Evolutionary conservation across 768 basidiomycete species (phyloP).

Genomic region (Pleurotus citrinopileatus): DNA sequence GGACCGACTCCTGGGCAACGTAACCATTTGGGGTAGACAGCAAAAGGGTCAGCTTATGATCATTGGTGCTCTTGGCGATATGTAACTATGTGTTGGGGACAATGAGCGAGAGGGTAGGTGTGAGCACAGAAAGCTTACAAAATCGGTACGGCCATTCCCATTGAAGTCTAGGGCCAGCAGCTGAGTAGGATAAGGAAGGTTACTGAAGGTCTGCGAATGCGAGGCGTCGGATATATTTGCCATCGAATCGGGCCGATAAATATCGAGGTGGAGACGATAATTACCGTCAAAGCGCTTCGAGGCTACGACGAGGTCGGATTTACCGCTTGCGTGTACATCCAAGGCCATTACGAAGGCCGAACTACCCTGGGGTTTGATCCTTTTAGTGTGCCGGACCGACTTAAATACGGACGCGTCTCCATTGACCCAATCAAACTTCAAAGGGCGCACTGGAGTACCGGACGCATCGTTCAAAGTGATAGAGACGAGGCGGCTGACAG

Average conservation of each 20-base stretch:
- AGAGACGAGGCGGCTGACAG: conserved; percentile 1
- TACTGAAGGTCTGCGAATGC: not conserved
- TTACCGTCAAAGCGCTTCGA: not conserved
- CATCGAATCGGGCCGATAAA: not conserved
- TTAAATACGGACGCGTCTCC: not conserved
- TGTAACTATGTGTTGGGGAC: not conserved
- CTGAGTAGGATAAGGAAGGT: not conserved
- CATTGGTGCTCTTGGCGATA: not conserved
- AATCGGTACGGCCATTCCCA: conserved; percentile 3
- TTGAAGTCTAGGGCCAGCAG: conserved; percentile 4
- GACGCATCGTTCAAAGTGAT: not conserved
- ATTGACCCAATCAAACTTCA: conserved; percentile 3
- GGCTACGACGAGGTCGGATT: conserved; percentile 1
- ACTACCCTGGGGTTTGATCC: not conserved
- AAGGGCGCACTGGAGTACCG: not conserved
- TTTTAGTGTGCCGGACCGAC: not conserved
- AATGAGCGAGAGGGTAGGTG: not conserved
- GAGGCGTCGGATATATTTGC: not conserved
- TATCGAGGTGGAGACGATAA: conserved; percentile 1
- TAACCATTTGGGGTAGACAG: conserved; percentile 2
- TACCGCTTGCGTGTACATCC: conserved; percentile 6
- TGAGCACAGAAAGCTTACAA: not conserved
- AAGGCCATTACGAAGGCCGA: conserved; percentile 3
- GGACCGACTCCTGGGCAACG: not conserved
- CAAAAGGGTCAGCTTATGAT: conserved; percentile 1